Percentiles rank a stretch among this genome's conserved stretches.
Evolutionary conservation across 306 rosid genomes (phyloP).

Genomic region (Dryas octopetala): DNA sequence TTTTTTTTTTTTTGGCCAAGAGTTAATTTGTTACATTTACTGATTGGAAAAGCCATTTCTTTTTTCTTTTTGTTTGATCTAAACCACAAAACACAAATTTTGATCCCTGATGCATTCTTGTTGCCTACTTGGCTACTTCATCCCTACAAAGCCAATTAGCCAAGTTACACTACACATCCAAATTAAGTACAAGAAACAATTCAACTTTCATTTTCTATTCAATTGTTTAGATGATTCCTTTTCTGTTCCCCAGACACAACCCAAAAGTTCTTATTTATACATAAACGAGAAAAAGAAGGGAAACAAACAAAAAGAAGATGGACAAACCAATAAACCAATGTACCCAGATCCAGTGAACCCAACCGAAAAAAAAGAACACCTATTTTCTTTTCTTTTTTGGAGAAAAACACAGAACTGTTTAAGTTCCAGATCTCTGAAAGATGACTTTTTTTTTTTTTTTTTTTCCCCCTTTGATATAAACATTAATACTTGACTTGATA

Average conservation of each 20-base stretch:
- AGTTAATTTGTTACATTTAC: no score
- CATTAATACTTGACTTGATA: constrained; percentile 33
- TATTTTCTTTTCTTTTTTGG: no score
- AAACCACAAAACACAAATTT: background rate
- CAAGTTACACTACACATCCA: background rate
- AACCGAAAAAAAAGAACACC: background rate
- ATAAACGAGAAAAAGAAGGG: background rate
- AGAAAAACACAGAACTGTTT: background rate
- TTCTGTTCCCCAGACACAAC: background rate
- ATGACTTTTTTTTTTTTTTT: background rate
- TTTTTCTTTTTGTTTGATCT: background rate
- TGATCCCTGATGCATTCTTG: no score
- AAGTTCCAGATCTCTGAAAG: background rate
- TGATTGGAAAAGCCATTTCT: background rate
- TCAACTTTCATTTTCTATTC: constrained; percentile 2
- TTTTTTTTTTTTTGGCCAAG: no score
- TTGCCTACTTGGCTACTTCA: background rate
- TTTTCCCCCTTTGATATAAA: constrained; percentile 21
- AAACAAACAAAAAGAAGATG: no score
- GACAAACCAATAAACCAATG: background rate
- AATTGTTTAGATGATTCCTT: background rate
- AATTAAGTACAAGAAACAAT: background rate
- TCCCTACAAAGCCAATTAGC: background rate
- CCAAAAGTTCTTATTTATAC: background rate
- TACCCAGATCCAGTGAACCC: background rate